These are phyloP conservation scores for Sporothrix inflata DNA, from an alignment of 2,329 filamentous ascomycete genomes.

Conservation along the genomic window DNA sequence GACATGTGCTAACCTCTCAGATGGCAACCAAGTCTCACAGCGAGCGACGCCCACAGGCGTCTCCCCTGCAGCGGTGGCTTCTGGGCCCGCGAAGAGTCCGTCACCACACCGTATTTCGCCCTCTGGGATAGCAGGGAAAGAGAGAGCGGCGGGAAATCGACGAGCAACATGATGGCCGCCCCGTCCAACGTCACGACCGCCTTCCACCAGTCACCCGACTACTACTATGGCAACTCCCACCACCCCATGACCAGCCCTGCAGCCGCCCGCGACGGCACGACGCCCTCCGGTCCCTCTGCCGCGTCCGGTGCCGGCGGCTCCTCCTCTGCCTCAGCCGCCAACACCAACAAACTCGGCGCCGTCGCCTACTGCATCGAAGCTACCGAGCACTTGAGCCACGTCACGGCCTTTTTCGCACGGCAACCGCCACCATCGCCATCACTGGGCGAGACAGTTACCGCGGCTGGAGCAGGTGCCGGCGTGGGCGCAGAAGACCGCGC, in stretches of 20 bases:
- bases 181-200: neutral
- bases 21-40: slow-evolving; percentile 43
- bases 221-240: slow-evolving; percentile 9
- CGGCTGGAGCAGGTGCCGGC: slow-evolving; percentile 27
- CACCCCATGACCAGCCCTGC: slow-evolving; percentile 17
- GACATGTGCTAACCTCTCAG: slow-evolving; percentile 20
- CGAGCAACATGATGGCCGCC: neutral
- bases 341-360: slow-evolving; percentile 38
- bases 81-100: slow-evolving; percentile 41
- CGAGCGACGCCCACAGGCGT: slow-evolving; percentile 41
- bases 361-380: slow-evolving; percentile 47
- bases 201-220: slow-evolving; percentile 7
- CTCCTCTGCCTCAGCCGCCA: neutral
- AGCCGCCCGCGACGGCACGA: neutral
- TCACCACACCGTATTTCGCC: slow-evolving; percentile 42
- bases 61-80: slow-evolving; percentile 42
- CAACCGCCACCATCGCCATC: slow-evolving; percentile 33
- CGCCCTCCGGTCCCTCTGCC: neutral
- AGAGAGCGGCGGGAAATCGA: neutral
- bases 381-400: slow-evolving; percentile 43
- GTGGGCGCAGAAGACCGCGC: slow-evolving; percentile 41
- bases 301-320: neutral
- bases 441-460: slow-evolving; percentile 20
- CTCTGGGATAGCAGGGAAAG: neutral
- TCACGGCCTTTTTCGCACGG: slow-evolving; percentile 45